A percentile compares a stretch with the other conserved stretches of the same genome.
Conservation (phyloP, 805 yeast genomes). For the Zygosaccharomyces siamensis region DNA sequence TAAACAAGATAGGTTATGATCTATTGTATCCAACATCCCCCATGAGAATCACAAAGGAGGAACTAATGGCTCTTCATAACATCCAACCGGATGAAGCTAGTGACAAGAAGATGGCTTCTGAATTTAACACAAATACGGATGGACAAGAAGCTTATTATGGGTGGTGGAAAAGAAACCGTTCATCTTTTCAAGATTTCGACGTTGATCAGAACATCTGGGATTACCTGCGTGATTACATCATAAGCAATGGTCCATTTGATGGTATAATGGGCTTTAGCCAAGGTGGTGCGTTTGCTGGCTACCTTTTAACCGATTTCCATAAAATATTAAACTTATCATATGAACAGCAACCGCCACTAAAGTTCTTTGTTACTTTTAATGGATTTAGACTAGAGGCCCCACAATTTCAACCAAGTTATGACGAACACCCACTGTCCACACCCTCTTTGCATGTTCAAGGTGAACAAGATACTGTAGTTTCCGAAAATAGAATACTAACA, state of each 20-base stretch:
- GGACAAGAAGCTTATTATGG: conserved; percentile 38
- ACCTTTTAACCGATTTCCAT: conserved; percentile 53
- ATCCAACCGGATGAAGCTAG: not conserved
- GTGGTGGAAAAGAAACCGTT: conserved; percentile 57
- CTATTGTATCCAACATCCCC: conserved; percentile 76
- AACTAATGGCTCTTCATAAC: conserved; percentile 33
- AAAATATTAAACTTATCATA: conserved; percentile 36
- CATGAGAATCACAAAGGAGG: conserved; percentile 50
- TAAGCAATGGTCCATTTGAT: conserved; percentile 65
- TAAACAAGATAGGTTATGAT: conserved; percentile 57
- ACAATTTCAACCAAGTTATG: conserved; percentile 19
- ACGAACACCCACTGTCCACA: conserved; percentile 18
- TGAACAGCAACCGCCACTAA: conserved; percentile 43
- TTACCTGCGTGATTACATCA: conserved; percentile 41
- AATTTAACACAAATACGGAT: conserved; percentile 29
- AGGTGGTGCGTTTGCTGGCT: conserved; percentile 79
- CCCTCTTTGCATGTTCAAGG: conserved; percentile 74
- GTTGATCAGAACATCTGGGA: conserved; percentile 36
- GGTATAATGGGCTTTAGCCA: conserved; percentile 90
- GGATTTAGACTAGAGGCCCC: conserved; percentile 45
- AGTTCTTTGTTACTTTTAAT: conserved; percentile 70
- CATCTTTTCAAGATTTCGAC: conserved; percentile 34
- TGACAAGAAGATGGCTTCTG: conserved; percentile 38
- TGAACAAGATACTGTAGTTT: conserved; percentile 82
- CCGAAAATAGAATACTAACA: conserved; percentile 57